A percentile compares a stretch with the other conserved stretches of the same genome.
These are phyloP conservation scores for Jacaranda mimosifolia DNA, from an alignment of 257 asterid genomes.

Conservation along the genomic window DNA sequence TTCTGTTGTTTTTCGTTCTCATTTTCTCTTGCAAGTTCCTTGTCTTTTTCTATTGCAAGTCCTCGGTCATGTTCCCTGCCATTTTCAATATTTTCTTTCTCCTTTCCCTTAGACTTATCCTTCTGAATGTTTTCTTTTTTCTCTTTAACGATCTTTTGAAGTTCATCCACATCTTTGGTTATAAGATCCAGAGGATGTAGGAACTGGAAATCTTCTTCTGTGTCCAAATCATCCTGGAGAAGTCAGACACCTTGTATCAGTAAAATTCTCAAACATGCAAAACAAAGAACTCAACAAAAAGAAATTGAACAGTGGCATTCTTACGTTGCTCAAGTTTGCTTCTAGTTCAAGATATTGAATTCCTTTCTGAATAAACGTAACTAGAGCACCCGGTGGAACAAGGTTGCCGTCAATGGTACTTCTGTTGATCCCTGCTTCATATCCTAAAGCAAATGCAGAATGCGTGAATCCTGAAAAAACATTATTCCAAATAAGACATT, in stretches of 20 bases:
- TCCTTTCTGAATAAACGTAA: slow-evolving; percentile 89
- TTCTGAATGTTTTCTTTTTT: slow-evolving; percentile 68
- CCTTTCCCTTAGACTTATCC: slow-evolving; percentile 75
- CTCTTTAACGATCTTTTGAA: slow-evolving; percentile 79
- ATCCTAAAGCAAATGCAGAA: slow-evolving; percentile 90
- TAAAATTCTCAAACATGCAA: slow-evolving; percentile 34
- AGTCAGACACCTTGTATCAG: slow-evolving; percentile 44
- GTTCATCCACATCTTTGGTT: slow-evolving; percentile 82
- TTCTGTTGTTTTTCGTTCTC: slow-evolving; percentile 69
- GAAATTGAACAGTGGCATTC: slow-evolving; percentile 35
- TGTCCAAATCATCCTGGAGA: slow-evolving; percentile 78
- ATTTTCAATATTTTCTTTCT: slow-evolving; percentile 62
- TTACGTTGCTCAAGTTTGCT: slow-evolving; percentile 79
- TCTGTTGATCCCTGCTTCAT: slow-evolving; percentile 85
- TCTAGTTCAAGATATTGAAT: slow-evolving; percentile 93
- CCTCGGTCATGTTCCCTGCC: slow-evolving; percentile 67
- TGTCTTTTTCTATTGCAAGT: slow-evolving; percentile 54
- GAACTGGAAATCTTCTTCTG: slow-evolving; percentile 87
- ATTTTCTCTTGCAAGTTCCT: slow-evolving; percentile 50
- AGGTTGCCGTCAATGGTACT: slow-evolving; percentile 80
- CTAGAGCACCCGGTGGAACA: slow-evolving; percentile 96
- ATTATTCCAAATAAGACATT: slow-evolving; percentile 31
- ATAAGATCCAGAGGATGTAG: slow-evolving; percentile 90
- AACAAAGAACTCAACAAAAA: slow-evolving; percentile 27
- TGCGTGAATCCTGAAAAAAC: slow-evolving; percentile 81